Percentiles rank a stretch among this genome's conserved stretches.
Conservation (phyloP, 345 rosid species). For the Trapa bicornis region DNA sequence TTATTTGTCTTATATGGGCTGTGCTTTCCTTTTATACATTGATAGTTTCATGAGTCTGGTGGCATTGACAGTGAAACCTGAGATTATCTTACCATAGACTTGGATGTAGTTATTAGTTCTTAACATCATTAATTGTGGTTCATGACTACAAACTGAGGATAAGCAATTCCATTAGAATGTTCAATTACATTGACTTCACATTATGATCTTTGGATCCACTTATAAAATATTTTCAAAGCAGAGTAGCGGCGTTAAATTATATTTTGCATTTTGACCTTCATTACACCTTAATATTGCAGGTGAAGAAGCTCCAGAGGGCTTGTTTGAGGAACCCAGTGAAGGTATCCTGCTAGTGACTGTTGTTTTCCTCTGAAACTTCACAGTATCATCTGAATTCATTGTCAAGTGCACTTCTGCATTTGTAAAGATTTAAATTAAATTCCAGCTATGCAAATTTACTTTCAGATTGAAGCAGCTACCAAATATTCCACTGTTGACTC, state of each 20-base stretch:
- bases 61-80: not conserved
- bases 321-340: conserved; percentile 85
- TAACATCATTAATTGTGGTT: not conserved
- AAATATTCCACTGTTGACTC: conserved; percentile 93
- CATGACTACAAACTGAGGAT: not conserved
- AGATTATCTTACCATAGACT: not conserved
- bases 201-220: not conserved
- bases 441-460: conserved; percentile 7
- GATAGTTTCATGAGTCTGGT: not conserved
- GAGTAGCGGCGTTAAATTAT: not conserved
- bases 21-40: not conserved
- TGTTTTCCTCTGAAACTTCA: not conserved
- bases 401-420: conserved; percentile 1
- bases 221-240: not conserved
- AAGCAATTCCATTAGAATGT: not conserved
- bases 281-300: conserved; percentile 33
- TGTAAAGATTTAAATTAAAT: conserved; percentile 1
- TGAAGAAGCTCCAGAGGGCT: conserved; percentile 81
- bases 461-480: conserved; percentile 84
- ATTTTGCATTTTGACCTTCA: not conserved
- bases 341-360: conserved; percentile 21
- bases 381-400: conserved; percentile 1
- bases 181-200: not conserved
- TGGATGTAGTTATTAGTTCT: not conserved
- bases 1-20: not conserved